phyloP scores from a whole-genome alignment of 805 yeast genomes.

The Dipodascus geniculatus region DNA sequence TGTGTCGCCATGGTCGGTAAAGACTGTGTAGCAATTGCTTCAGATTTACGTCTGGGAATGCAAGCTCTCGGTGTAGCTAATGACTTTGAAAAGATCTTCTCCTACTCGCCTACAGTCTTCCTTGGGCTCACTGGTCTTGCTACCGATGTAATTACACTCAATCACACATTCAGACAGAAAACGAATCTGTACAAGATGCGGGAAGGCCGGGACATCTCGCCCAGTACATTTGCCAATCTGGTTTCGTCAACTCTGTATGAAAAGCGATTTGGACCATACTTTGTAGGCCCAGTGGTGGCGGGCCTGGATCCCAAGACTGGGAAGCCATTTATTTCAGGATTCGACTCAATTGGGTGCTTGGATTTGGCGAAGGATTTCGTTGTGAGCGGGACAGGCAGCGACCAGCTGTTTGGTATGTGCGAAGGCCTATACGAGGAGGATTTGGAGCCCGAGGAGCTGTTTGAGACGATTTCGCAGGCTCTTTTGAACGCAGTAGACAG shows the following conservation, averaged over 20 bases:
- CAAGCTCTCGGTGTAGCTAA: slow-evolving; percentile 89
- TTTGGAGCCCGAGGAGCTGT: slow-evolving; percentile 86
- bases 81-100: slow-evolving; percentile 86
- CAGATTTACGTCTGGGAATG: slow-evolving; percentile 86
- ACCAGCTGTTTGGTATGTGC: slow-evolving; percentile 97
- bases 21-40: slow-evolving; percentile 95
- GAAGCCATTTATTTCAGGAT: slow-evolving; percentile 87
- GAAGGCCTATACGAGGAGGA: slow-evolving; percentile 91
- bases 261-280: slow-evolving; percentile 85
- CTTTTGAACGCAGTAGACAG: slow-evolving; percentile 90
- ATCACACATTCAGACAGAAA: slow-evolving; percentile 68
- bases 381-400: slow-evolving; percentile 93
- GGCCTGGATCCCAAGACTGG: slow-evolving; percentile 77
- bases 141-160: slow-evolving; percentile 78
- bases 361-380: slow-evolving; percentile 91
- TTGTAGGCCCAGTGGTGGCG: slow-evolving; percentile 93
- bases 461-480: slow-evolving; percentile 92
- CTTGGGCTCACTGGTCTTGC: slow-evolving; percentile 94
- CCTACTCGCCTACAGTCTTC: slow-evolving; percentile 55
- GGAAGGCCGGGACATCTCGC: slow-evolving; percentile 89
- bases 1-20: slow-evolving; percentile 98
- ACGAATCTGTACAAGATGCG: slow-evolving; percentile 80
- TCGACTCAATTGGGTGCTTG: slow-evolving; percentile 93
- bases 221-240: slow-evolving; percentile 83
- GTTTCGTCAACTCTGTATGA: slow-evolving; percentile 85